These are phyloP conservation scores for Collybia sordida DNA, from an alignment of 768 basidiomycete genomes.

Conservation along the genomic window DNA sequence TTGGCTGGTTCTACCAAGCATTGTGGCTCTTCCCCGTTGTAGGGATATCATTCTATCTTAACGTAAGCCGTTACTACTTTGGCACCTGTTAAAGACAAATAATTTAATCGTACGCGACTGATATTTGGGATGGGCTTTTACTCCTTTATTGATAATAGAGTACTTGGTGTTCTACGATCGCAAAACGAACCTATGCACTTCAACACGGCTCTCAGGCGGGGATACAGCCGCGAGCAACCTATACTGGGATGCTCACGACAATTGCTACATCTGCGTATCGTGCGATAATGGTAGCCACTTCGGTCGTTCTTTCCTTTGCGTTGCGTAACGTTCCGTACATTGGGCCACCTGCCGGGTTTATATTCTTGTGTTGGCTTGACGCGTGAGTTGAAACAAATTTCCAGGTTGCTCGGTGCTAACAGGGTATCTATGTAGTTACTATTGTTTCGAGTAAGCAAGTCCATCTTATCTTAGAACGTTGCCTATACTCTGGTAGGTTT, in stretches of 20 bases:
- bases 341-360: slow-evolving; percentile 60
- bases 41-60: slow-evolving; percentile 75
- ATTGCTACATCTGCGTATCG: slow-evolving; percentile 83
- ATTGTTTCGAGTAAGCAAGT: slow-evolving; percentile 78
- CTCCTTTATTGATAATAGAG: slow-evolving; percentile 41
- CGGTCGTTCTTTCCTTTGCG: slow-evolving; percentile 64
- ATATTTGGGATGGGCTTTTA: background rate
- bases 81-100: background rate
- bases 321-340: slow-evolving; percentile 63
- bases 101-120: background rate
- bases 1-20: slow-evolving; percentile 74
- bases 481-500: slow-evolving; percentile 47
- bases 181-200: slow-evolving; percentile 71
- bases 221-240: slow-evolving; percentile 49
- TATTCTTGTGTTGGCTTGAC: slow-evolving; percentile 85
- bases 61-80: slow-evolving; percentile 48
- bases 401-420: too few species aligned
- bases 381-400: slow-evolving; percentile 53
- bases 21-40: slow-evolving; percentile 82
- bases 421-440: slow-evolving; percentile 53
- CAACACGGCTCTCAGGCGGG: slow-evolving; percentile 64
- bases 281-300: slow-evolving; percentile 78
- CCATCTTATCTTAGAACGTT: background rate
- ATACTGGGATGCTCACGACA: slow-evolving; percentile 68
- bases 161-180: slow-evolving; percentile 75